Conservation (phyloP, 2,329 filamentous ascomycete species). For the Exophiala bonariae region DNA sequence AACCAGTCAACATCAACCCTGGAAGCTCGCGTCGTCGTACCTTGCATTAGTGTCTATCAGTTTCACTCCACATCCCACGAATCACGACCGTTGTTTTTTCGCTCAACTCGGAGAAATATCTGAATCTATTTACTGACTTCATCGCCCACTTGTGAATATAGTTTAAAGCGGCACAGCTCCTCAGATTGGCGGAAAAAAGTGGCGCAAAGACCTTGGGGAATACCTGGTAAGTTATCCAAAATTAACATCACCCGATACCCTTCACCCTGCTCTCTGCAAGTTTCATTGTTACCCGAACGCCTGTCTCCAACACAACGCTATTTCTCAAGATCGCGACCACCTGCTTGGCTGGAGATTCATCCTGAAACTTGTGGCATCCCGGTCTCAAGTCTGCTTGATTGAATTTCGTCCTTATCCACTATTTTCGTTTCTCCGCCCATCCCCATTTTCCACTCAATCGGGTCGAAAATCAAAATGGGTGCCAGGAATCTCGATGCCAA, state of each 20-base stretch:
- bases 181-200: conserved; percentile 83
- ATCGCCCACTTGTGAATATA: conserved; percentile 45
- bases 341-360: too few relatives aligned
- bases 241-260: too few relatives aligned
- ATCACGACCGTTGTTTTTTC: conserved; percentile 38
- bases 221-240: conserved; percentile 71
- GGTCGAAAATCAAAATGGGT: conserved; percentile 17
- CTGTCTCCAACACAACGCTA: too few relatives aligned
- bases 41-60: conserved; percentile 24
- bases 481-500: conserved; percentile 18
- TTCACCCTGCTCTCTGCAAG: not conserved
- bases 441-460: conserved; percentile 13
- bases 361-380: too few relatives aligned
- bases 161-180: conserved; percentile 84
- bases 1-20: conserved; percentile 16
- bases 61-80: conserved; percentile 8
- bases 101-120: conserved; percentile 20
- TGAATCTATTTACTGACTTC: conserved; percentile 41
- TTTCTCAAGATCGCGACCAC: too few relatives aligned
- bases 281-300: not conserved
- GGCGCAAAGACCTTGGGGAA: conserved; percentile 91
- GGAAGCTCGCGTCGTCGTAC: conserved; percentile 16
- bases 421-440: conserved; percentile 6
- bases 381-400: too few relatives aligned
- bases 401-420: too few relatives aligned